phyloP scores from a whole-genome alignment of 2,329 filamentous ascomycete species.

The Fusarium musae region DNA sequence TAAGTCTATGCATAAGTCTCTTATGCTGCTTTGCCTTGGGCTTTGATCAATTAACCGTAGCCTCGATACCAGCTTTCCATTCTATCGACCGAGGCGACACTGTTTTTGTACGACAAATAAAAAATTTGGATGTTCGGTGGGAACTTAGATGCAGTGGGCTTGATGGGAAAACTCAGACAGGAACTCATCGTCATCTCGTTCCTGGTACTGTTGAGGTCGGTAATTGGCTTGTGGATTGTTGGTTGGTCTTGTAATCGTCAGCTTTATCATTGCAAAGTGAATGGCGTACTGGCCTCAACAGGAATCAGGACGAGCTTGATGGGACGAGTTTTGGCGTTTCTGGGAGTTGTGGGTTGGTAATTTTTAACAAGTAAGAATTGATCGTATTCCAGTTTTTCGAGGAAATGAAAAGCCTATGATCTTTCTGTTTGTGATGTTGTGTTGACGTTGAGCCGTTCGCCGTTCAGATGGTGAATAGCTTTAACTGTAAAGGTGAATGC shows the following conservation, averaged over 20 bases:
- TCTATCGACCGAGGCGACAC: conserved; percentile 12
- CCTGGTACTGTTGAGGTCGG: conserved; percentile 8
- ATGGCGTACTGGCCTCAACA: conserved; percentile 4
- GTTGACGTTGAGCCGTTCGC: not conserved
- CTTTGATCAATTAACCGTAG: conserved; percentile 42
- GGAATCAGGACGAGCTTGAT: conserved; percentile 7
- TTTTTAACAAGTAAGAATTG: conserved; percentile 17
- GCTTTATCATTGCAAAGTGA: conserved; percentile 1
- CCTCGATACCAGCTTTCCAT: conserved; percentile 30
- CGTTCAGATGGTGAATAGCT: no score
- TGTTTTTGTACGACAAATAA: conserved; percentile 18
- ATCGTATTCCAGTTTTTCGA: not conserved
- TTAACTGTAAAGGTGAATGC: no score
- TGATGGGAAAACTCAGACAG: conserved; percentile 1
- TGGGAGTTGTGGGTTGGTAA: conserved; percentile 23
- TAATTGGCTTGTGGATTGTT: not conserved
- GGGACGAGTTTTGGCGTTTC: conserved; percentile 17
- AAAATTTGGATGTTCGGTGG: conserved; percentile 34
- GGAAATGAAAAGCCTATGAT: not conserved
- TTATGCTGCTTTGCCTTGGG: conserved; percentile 14
- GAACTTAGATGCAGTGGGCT: conserved; percentile 18
- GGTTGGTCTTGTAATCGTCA: not conserved
- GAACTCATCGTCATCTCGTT: not conserved
- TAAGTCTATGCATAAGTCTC: not conserved
- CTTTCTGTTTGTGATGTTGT: not conserved